Evolutionary conservation across 2,329 filamentous ascomycete genomes (phyloP).

Genomic region (Fusarium proliferatum): DNA sequence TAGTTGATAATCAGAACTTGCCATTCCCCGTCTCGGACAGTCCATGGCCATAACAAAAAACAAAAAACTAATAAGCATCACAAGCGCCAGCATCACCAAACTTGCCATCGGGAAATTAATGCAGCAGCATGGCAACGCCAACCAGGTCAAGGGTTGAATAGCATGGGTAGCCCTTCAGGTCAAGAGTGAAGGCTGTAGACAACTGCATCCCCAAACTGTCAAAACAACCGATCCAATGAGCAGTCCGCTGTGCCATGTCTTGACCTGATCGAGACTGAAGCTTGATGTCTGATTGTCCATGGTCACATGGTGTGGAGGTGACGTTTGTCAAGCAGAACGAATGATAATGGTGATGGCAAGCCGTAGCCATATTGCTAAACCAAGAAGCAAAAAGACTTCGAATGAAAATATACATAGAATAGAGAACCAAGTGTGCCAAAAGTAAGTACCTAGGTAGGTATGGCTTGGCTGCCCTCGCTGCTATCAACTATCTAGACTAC

Average conservation of each 20-base stretch:
- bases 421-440: neutral
- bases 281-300: neutral
- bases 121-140: neutral
- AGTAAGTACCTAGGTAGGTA: neutral
- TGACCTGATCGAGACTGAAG: neutral
- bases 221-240: neutral
- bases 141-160: neutral
- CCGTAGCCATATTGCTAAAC: neutral
- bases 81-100: neutral
- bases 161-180: neutral
- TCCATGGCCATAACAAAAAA: neutral
- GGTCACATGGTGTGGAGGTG: neutral
- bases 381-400: neutral
- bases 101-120: neutral
- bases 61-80: neutral
- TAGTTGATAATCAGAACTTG: neutral
- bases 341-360: neutral
- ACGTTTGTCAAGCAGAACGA: neutral
- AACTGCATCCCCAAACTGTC: neutral
- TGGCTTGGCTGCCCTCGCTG: neutral
- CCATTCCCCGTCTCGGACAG: neutral
- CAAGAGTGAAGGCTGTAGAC: neutral
- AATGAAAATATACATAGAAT: neutral
- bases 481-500: neutral
- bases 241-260: neutral